Evolutionary conservation across 805 yeast species (phyloP).

Genomic region (Lachancea kluyveri): DNA sequence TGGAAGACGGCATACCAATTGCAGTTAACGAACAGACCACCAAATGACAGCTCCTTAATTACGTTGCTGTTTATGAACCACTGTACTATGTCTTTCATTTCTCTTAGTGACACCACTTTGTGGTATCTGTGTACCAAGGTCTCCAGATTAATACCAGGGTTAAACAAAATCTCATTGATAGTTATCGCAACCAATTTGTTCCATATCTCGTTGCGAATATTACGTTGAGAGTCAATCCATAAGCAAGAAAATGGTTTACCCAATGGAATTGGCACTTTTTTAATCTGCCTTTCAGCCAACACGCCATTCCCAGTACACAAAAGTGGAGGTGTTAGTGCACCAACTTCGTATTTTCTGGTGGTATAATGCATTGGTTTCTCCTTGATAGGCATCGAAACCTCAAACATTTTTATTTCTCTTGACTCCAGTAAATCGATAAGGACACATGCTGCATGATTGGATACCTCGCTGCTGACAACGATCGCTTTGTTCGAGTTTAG

Average conservation of each 20-base stretch:
- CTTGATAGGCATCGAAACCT: conserved; percentile 50
- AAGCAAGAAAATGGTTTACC: conserved; percentile 58
- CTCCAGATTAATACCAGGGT: conserved; percentile 46
- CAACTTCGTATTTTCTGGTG: conserved; percentile 67
- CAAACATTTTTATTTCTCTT: conserved; percentile 36
- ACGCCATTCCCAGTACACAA: conserved; percentile 32
- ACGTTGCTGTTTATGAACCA: conserved; percentile 40
- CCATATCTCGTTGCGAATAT: conserved; percentile 59
- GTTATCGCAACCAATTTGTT: conserved; percentile 43
- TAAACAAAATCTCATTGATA: conserved; percentile 38
- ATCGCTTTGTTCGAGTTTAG: conserved; percentile 45
- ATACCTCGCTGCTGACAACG: conserved; percentile 45
- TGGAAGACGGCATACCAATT: conserved; percentile 21
- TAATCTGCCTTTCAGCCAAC: conserved; percentile 7
- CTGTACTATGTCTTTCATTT: conserved; percentile 33
- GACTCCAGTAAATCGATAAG: conserved; percentile 50
- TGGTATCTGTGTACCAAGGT: conserved; percentile 15
- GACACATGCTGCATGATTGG: conserved; percentile 57
- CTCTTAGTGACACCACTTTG: conserved; percentile 33
- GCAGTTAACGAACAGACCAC: conserved; percentile 19
- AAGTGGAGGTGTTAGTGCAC: conserved; percentile 56
- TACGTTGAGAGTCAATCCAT: conserved; percentile 68
- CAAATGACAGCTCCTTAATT: conserved; percentile 11
- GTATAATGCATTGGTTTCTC: conserved; percentile 57
- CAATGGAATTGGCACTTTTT: conserved; percentile 41